Base-by-base conservation (phyloP, 768 basidiomycete species). In the Termitomyces heimii region DNA sequence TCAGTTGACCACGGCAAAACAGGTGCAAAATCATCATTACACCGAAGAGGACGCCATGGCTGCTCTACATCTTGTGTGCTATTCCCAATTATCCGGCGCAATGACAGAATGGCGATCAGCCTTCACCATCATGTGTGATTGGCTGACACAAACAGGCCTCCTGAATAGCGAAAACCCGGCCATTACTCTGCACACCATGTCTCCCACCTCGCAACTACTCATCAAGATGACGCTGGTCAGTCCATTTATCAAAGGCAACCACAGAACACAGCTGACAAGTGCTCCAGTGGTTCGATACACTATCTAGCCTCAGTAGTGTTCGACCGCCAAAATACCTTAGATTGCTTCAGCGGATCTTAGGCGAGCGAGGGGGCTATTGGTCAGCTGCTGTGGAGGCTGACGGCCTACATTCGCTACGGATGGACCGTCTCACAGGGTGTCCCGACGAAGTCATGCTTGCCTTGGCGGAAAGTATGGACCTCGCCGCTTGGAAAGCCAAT, bases 371-470 rank as follows among this genome's bases (percentile, higher is more conserved):
- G 16, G 77, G 74, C 39, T 82, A 74, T 64, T 82, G 82, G 75
- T 58, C 68, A 54, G 71, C 68, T 63, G 71, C 72, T 16, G 72
- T 68, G 18, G 67, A 67, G 34, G 59, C 65, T 39, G 70, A 71
- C 22, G 61, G 67, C 57, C 66, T 77, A 48, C 72, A 72, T 52
- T 75, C 80, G 53, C 70, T 84, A 62, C 79, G 79, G 49, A 85
- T 92, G 80, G 87, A 89, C 61, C 69, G 73, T 46, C 70, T 92
- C 58, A 85, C 82, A 24, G 90, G 90, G 29, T 92, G 89, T 73
- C 85, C 90, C 2, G 88, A 93, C 64, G 87, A 87, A 63, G 86
- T 83, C 9, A 70, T 92, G 67, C 79, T 92, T 58, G 87, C 83
- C 37, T 80, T 92, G 58, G 89, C 84, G 24, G 89, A 92, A 66